A percentile compares a stretch with the other conserved stretches of the same genome.
These are phyloP conservation scores for Nothophaeocryptopus gaeumannii DNA, from an alignment of 2,329 filamentous ascomycete species.

Conservation along the genomic window DNA sequence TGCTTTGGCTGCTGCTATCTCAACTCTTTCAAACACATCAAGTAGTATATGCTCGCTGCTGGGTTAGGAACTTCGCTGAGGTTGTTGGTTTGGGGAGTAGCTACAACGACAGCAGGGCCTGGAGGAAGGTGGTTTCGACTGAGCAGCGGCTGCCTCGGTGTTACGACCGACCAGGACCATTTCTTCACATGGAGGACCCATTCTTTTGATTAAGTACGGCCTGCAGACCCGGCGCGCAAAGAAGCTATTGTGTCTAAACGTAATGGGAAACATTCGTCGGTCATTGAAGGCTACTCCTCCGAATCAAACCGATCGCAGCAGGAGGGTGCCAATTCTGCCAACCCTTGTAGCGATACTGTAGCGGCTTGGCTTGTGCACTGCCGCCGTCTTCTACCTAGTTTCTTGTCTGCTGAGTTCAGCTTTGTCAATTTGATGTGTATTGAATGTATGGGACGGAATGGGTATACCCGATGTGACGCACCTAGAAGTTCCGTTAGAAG, in stretches of 20 bases:
- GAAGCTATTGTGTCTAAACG: slow-evolving; percentile 2
- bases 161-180: background rate
- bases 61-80: background rate
- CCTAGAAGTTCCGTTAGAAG: background rate
- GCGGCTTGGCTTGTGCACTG: slow-evolving; percentile 7
- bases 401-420: background rate
- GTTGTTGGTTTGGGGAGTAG: background rate
- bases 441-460: background rate
- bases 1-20: no score
- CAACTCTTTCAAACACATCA: slow-evolving; percentile 1
- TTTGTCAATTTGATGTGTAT: background rate
- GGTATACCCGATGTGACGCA: background rate
- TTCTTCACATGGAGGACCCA: slow-evolving; percentile 5
- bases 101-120: no score
- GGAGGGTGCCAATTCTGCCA: background rate
- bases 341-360: slow-evolving; percentile 3
- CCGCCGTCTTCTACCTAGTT: background rate
- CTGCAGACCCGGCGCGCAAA: background rate
- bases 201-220: slow-evolving; percentile 16
- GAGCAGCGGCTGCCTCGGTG: background rate
- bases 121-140: background rate
- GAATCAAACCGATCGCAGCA: no score
- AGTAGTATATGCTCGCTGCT: slow-evolving; percentile 1
- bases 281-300: background rate
- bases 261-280: slow-evolving; percentile 7